phyloP scores from a whole-genome alignment of 169 alveolate species.

The Plasmodium malariae region DNA sequence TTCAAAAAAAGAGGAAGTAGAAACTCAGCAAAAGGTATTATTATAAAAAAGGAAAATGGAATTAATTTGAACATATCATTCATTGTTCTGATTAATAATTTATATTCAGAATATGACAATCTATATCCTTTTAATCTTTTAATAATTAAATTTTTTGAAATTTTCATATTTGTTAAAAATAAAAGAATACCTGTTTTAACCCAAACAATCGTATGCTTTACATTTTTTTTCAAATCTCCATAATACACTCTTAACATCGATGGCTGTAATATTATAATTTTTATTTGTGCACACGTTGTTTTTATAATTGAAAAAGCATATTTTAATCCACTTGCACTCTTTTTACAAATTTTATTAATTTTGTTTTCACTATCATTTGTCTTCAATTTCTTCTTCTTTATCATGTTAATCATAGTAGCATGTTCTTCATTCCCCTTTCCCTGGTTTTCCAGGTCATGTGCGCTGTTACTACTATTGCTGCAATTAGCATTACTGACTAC shows the following conservation, averaged over 20 bases:
- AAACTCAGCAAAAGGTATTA: slow-evolving; percentile 92
- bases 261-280: slow-evolving; percentile 47
- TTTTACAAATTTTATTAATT: slow-evolving; percentile 16
- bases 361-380: slow-evolving; percentile 5
- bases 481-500: not conserved
- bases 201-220: slow-evolving; percentile 86
- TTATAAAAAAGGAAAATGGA: slow-evolving; percentile 91
- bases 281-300: not conserved
- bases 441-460: too few species aligned
- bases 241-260: slow-evolving; percentile 27
- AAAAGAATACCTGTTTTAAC: slow-evolving; percentile 85
- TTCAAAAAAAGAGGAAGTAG: slow-evolving; percentile 90
- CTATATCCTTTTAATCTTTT: slow-evolving; percentile 88
- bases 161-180: slow-evolving; percentile 85
- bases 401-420: slow-evolving; percentile 4
- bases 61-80: slow-evolving; percentile 90
- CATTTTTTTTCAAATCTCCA: slow-evolving; percentile 17
- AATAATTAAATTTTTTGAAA: slow-evolving; percentile 83
- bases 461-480: not conserved
- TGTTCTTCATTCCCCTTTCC: not conserved
- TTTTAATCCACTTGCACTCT: slow-evolving; percentile 11
- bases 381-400: slow-evolving; percentile 42
- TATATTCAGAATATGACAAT: slow-evolving; percentile 87
- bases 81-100: slow-evolving; percentile 87
- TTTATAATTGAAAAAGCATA: not conserved